A percentile compares a stretch with the other conserved stretches of the same genome.
Evolutionary conservation across 2,329 filamentous ascomycete species (phyloP).

Genomic region (Aspergillus hortae): DNA sequence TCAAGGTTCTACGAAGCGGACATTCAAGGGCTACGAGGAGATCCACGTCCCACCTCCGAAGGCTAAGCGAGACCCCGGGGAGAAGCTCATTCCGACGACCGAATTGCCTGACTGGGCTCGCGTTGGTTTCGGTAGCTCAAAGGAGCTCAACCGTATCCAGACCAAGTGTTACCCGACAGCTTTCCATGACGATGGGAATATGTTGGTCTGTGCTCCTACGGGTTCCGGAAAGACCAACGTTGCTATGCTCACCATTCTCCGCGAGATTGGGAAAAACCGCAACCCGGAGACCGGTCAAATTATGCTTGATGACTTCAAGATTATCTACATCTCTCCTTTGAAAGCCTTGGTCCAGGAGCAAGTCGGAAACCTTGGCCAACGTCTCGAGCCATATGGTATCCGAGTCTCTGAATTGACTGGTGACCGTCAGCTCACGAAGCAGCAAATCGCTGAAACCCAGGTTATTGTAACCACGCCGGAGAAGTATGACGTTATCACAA

Average conservation of each 20-base stretch:
- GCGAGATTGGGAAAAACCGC: slow-evolving; percentile 93
- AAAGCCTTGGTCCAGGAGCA: slow-evolving; percentile 97
- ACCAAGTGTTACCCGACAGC: slow-evolving; percentile 88
- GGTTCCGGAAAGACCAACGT: slow-evolving; percentile 99
- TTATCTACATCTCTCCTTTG: slow-evolving; percentile 92
- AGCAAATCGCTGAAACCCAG: slow-evolving; percentile 96
- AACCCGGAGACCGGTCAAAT: slow-evolving; percentile 88
- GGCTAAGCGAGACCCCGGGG: slow-evolving; percentile 74
- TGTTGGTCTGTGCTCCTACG: slow-evolving; percentile 96
- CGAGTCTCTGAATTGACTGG: slow-evolving; percentile 93
- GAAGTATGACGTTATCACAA: slow-evolving; percentile 98
- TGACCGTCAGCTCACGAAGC: slow-evolving; percentile 96
- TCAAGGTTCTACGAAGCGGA: slow-evolving; percentile 89
- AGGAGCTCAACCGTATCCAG: slow-evolving; percentile 91
- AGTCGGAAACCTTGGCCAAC: slow-evolving; percentile 93
- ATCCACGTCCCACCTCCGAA: slow-evolving; percentile 95
- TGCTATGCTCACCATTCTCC: slow-evolving; percentile 92
- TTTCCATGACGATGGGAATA: slow-evolving; percentile 91
- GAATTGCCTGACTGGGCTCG: slow-evolving; percentile 92
- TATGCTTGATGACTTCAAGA: slow-evolving; percentile 94
- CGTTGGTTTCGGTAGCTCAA: slow-evolving; percentile 77
- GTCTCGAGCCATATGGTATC: slow-evolving; percentile 86
- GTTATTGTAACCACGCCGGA: slow-evolving; percentile 98
- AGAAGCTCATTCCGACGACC: slow-evolving; percentile 76
- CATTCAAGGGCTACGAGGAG: slow-evolving; percentile 97